Conservation (phyloP, 129 eudicot species). For the Mikania micrantha region DNA sequence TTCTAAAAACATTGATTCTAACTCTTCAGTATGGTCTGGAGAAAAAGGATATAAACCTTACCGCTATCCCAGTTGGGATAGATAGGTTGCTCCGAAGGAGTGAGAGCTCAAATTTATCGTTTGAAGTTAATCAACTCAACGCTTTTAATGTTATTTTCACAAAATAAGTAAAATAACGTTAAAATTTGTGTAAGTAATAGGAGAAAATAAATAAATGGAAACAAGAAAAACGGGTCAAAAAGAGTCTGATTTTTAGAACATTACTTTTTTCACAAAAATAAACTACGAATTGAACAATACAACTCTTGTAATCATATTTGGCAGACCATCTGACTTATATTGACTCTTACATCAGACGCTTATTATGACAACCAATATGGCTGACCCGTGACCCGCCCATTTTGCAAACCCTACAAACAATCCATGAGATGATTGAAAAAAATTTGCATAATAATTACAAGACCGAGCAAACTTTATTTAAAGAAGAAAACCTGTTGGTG, state of each 20-base stretch:
- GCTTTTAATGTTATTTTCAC: too few relatives aligned
- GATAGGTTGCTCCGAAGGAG: too few relatives aligned
- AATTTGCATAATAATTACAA: not conserved
- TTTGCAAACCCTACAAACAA: not conserved
- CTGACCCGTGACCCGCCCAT: not conserved
- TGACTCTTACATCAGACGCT: not conserved
- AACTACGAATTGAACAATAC: not conserved
- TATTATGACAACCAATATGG: not conserved
- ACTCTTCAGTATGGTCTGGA: too few relatives aligned
- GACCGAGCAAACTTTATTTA: not conserved
- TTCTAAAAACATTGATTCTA: too few relatives aligned
- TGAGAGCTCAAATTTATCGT: too few relatives aligned
- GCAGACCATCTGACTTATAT: not conserved
- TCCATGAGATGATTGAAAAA: not conserved
- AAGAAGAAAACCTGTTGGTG: conserved; percentile 65
- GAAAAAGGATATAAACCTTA: too few relatives aligned
- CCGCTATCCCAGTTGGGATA: too few relatives aligned
- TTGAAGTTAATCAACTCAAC: too few relatives aligned
- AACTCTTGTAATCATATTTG: not conserved
- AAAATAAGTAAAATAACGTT: too few relatives aligned
- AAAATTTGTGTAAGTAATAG: too few relatives aligned
- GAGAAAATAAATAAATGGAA: too few relatives aligned
- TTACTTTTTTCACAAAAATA: not conserved
- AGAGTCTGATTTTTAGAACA: not conserved
- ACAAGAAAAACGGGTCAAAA: not conserved